phyloP scores from a whole-genome alignment of 805 yeast genomes.

The Starmerella asiatica region DNA sequence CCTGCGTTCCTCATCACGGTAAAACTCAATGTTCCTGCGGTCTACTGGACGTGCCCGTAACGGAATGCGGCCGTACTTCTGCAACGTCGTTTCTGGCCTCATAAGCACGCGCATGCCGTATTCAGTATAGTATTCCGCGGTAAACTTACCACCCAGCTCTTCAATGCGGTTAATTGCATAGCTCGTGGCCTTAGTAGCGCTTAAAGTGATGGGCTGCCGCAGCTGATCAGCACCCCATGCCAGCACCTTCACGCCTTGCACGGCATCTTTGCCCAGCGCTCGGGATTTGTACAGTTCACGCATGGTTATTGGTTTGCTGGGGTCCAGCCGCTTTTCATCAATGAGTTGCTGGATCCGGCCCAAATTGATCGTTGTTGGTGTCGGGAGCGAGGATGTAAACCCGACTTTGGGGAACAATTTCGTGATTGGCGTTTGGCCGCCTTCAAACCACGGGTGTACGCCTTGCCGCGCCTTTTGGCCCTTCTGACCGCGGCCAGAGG shows the following conservation, averaged over 20 bases:
- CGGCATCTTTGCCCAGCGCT: conserved; percentile 36
- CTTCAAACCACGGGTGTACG: conserved; percentile 90
- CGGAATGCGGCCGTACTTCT: conserved; percentile 68
- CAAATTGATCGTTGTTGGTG: conserved; percentile 43
- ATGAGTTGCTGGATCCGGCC: conserved; percentile 58
- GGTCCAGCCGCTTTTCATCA: conserved; percentile 48
- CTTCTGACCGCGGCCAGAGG: conserved; percentile 94
- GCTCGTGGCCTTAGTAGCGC: conserved; percentile 68
- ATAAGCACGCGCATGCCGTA: conserved; percentile 64
- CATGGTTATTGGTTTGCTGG: conserved; percentile 46
- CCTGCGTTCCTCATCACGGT: conserved; percentile 53
- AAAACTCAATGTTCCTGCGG: conserved; percentile 66
- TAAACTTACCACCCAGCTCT: conserved; percentile 55
- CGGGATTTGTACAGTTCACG: conserved; percentile 64
- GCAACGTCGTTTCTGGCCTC: conserved; percentile 54
- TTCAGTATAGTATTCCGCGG: conserved; percentile 55
- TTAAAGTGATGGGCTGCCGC: conserved; percentile 52
- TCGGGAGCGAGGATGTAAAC: conserved; percentile 36
- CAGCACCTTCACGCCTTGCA: conserved; percentile 70
- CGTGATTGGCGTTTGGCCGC: conserved; percentile 93
- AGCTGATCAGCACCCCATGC: conserved; percentile 42
- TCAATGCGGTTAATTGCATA: conserved; percentile 66
- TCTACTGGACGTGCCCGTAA: conserved; percentile 73
- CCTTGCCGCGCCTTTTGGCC: conserved; percentile 95
- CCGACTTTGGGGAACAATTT: conserved; percentile 80